phyloP scores from a whole-genome alignment of 768 basidiomycete genomes.

The Suillus weaverae region DNA sequence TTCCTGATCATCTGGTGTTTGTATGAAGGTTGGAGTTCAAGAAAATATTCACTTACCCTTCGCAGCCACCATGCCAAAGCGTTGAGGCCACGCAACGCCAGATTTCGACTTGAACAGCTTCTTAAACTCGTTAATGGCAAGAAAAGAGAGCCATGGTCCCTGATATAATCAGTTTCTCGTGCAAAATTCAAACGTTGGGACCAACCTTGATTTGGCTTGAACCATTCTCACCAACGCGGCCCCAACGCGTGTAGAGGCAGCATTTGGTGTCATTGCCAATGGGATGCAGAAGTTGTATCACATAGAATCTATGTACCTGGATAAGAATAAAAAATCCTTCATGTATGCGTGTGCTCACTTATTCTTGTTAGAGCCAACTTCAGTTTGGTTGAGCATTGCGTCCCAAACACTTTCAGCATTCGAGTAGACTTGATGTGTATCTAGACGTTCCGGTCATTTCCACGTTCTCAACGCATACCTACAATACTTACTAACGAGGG shows the following conservation, averaged over 20 bases:
- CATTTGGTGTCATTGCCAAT: slow-evolving; percentile 38
- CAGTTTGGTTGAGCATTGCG: slow-evolving; percentile 63
- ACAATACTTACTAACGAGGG: slow-evolving; percentile 43
- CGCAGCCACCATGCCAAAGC: slow-evolving; percentile 52
- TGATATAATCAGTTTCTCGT: slow-evolving; percentile 19
- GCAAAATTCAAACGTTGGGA: not conserved
- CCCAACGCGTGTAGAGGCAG: slow-evolving; percentile 55
- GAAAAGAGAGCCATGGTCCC: slow-evolving; percentile 60
- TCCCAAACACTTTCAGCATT: slow-evolving; percentile 50
- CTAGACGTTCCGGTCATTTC: slow-evolving; percentile 25
- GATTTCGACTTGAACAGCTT: slow-evolving; percentile 61
- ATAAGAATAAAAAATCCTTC: not conserved
- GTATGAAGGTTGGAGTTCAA: not conserved
- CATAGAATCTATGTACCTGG: slow-evolving; percentile 47
- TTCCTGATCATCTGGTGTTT: slow-evolving; percentile 38
- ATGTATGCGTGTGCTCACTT: slow-evolving; percentile 38
- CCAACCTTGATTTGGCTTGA: slow-evolving; percentile 48
- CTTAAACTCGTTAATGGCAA: slow-evolving; percentile 55
- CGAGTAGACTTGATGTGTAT: slow-evolving; percentile 51
- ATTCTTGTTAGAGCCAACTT: slow-evolving; percentile 47
- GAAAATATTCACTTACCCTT: slow-evolving; percentile 36
- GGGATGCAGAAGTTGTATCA: slow-evolving; percentile 55
- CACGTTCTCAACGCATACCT: not conserved
- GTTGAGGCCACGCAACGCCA: slow-evolving; percentile 47
- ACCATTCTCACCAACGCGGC: slow-evolving; percentile 61